phyloP scores from a whole-genome alignment of 2,329 filamentous ascomycete species.

The Fusarium sp. region DNA sequence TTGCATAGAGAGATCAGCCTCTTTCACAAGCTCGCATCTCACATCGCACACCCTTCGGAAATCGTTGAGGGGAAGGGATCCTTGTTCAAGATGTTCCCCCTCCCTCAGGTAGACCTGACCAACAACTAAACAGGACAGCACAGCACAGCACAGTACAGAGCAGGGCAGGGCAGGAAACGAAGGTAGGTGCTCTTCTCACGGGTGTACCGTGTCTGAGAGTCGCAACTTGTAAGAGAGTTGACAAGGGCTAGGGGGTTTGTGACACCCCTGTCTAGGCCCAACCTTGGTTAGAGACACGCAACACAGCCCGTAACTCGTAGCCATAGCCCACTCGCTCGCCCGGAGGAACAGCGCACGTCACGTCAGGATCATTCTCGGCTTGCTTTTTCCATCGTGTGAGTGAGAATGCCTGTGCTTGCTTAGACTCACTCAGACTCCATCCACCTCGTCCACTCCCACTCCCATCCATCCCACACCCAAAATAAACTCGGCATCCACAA shows the following conservation, averaged over 20 bases:
- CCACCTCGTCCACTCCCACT: background rate
- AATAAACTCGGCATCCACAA: constrained; percentile 39
- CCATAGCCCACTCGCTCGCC: constrained; percentile 2
- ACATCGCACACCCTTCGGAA: constrained; percentile 15
- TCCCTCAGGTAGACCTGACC: constrained; percentile 27
- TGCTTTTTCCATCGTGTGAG: constrained; percentile 41
- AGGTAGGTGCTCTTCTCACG: constrained; percentile 10
- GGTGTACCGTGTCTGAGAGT: constrained; percentile 41
- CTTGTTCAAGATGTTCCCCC: constrained; percentile 24
- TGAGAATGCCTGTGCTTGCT: constrained; percentile 21
- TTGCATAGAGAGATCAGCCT: constrained; percentile 38
- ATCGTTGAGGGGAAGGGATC: constrained; percentile 29
- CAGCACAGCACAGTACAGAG: background rate
- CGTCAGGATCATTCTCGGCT: constrained; percentile 27
- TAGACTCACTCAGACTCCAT: constrained; percentile 16
- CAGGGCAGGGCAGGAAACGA: constrained; percentile 26
- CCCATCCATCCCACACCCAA: constrained; percentile 17
- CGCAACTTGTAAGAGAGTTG: constrained; percentile 37
- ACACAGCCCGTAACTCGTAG: constrained; percentile 16
- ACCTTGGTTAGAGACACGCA: constrained; percentile 36
- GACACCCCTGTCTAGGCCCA: constrained; percentile 33
- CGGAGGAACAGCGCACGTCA: constrained; percentile 29
- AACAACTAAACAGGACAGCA: constrained; percentile 6
- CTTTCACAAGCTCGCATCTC: constrained; percentile 22
- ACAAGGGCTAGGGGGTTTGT: constrained; percentile 23